phyloP scores from a whole-genome alignment of 2,329 filamentous ascomycete species.

The Truncatella angustata region DNA sequence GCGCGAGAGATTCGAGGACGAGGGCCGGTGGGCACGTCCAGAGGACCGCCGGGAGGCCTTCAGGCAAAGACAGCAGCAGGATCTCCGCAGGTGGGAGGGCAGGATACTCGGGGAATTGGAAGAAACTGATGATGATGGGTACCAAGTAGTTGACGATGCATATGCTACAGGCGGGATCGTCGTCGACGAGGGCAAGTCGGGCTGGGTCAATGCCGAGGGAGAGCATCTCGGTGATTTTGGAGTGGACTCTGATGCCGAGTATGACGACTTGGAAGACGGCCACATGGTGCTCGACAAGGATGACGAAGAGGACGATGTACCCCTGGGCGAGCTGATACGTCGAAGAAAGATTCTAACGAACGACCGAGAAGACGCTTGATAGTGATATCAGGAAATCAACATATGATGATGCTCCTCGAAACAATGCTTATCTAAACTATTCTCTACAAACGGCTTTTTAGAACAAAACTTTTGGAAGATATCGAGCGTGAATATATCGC shows the following conservation, averaged over 20 bases:
- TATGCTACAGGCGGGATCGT: conserved; percentile 24
- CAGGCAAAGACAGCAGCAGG: conserved; percentile 45
- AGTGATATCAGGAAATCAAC: conserved; percentile 11
- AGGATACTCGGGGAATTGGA: conserved; percentile 49
- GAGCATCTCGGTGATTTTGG: conserved; percentile 74
- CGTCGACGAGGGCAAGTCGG: conserved; percentile 47
- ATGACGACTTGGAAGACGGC: conserved; percentile 21
- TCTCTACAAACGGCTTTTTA: background rate
- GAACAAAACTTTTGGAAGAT: background rate
- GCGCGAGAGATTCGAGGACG: conserved; percentile 12
- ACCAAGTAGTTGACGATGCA: conserved; percentile 36
- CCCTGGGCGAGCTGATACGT: conserved; percentile 65
- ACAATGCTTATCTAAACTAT: background rate
- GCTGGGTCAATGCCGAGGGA: conserved; percentile 74
- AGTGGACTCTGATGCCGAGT: conserved; percentile 72
- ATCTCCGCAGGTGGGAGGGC: conserved; percentile 37
- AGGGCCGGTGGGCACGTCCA: conserved; percentile 29
- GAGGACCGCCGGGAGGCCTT: conserved; percentile 51
- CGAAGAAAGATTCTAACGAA: conserved; percentile 43
- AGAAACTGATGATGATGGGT: conserved; percentile 46
- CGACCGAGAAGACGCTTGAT: conserved; percentile 29
- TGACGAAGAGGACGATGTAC: conserved; percentile 56
- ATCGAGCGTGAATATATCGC: no score
- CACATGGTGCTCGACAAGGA: conserved; percentile 35
- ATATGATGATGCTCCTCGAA: background rate